A percentile compares a stretch with the other conserved stretches of the same genome.
These are phyloP conservation scores for Debaryomyces maramus DNA, from an alignment of 805 yeast species.

Conservation along the genomic window DNA sequence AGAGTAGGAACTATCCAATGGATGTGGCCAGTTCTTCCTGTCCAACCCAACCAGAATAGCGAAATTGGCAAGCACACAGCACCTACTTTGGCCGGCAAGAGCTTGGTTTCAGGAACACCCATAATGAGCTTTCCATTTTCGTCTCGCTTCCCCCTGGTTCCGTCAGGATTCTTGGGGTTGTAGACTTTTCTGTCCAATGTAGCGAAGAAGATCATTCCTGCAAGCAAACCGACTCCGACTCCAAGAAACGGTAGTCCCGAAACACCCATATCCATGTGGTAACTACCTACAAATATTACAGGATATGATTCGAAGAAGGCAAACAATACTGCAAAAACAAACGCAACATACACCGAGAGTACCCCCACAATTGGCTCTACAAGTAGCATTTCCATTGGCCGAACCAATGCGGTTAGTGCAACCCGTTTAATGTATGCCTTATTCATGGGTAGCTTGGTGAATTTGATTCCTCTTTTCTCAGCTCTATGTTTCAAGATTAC, in stretches of 20 bases:
- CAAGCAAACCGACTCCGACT: conserved; percentile 64
- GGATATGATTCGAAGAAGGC: conserved; percentile 66
- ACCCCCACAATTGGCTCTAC: conserved; percentile 44
- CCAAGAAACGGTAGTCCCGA: conserved; percentile 72
- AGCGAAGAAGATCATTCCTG: conserved; percentile 56
- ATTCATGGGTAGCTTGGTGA: conserved; percentile 13
- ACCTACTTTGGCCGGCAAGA: conserved; percentile 65
- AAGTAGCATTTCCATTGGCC: conserved; percentile 41
- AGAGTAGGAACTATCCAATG: conserved; percentile 79
- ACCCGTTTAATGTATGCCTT: conserved; percentile 50
- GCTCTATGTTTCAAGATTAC: conserved; percentile 41
- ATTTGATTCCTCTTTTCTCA: conserved; percentile 59
- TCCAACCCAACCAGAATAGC: conserved; percentile 53
- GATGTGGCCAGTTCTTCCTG: conserved; percentile 65
- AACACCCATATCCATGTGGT: conserved; percentile 57
- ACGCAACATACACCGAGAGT: conserved; percentile 46
- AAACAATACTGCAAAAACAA: conserved; percentile 49
- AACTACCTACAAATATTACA: conserved; percentile 66
- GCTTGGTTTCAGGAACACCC: conserved; percentile 63
- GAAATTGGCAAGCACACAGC: conserved; percentile 47
- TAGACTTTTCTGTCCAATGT: conserved; percentile 47
- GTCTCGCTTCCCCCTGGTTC: conserved; percentile 56
- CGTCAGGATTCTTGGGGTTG: conserved; percentile 61
- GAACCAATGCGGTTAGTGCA: conserved; percentile 49
- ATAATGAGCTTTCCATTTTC: conserved; percentile 53